Base-by-base conservation (phyloP, 805 yeast genomes). In the Wickerhamiella azymoides region DNA sequence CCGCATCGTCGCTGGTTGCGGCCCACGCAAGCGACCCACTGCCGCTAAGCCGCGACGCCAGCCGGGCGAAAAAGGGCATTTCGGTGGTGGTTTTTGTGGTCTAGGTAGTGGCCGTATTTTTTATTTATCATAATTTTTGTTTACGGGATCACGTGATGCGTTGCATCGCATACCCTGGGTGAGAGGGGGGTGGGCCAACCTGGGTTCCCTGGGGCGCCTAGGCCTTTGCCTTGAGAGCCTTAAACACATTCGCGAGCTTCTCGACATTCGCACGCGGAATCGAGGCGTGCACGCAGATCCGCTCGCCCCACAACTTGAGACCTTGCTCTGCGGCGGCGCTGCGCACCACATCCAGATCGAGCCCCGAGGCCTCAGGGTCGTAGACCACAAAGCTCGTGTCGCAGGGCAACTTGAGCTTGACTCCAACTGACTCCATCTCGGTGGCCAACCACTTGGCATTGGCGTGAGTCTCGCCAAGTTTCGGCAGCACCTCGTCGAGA, bases 341-440 rank as follows among this genome's bases (percentile, higher is more conserved):
- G 21, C 68, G 69, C 47, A 84, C 63, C 26, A 68, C 67, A 16
- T 63, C 71, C 24, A 79, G 76, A 57, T 79, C 74, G 62, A 85
- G 72, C 43, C 67, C 67, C 52, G 73, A 73, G 33, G 61, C 62
- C 41, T 59, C 59, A 21, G 76, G 62, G 59, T 86, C 89, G n/a
- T 84, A 56, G 57, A 84, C 84, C 37, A 88, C 86, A 62, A 88
- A 84, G 59, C 80, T 85, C 10, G 95, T 81, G 50, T 86, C 78
- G 2, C 77, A 80, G 2, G 96, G 95, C n/a, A 74, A 68, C 57
- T 75, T 80, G 49, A 83, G 64, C 25, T 67, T 62, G 47, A 82
- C 72, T 10, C 78, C 80, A 40, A 49, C n/a, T n/a, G 33, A 38
- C 27, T 51, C 48, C 36, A 61, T 52, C 32, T 52, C 55, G 30